Conservation (phyloP, 2,329 filamentous ascomycete genomes). For the Verticillium longisporum region DNA sequence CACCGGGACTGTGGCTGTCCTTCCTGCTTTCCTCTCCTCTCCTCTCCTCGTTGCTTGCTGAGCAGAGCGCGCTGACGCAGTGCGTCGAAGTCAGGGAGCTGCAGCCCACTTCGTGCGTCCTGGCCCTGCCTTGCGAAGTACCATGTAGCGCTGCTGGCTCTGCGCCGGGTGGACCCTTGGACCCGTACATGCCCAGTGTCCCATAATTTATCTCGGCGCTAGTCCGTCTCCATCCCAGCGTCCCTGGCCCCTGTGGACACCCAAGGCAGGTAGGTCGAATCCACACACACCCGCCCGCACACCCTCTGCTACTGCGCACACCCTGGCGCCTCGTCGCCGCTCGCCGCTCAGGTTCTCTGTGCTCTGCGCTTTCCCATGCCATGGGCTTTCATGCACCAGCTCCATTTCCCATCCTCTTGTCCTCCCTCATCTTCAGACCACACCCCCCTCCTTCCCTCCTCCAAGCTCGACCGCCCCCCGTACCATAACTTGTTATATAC, state of each 20-base stretch:
- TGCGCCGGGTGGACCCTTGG: background rate
- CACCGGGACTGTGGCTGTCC: background rate
- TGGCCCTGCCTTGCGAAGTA: background rate
- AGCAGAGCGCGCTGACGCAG: background rate
- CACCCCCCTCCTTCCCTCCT: background rate
- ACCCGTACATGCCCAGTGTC: background rate
- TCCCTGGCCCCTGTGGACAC: background rate
- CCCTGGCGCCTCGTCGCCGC: background rate
- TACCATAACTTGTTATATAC: background rate
- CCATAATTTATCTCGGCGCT: background rate
- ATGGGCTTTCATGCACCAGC: conserved; percentile 4
- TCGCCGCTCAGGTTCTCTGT: background rate
- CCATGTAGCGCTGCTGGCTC: background rate
- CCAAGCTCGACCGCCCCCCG: background rate
- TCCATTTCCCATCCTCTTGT: conserved; percentile 3
- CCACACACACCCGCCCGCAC: background rate
- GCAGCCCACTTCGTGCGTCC: background rate
- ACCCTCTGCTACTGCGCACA: background rate
- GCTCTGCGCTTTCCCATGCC: conserved; percentile 1
- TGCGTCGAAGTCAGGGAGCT: background rate
- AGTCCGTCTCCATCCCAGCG: background rate
- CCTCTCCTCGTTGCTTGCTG: background rate
- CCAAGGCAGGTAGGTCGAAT: too few relatives aligned
- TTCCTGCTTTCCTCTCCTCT: background rate
- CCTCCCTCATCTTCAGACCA: background rate